Evolutionary conservation across 2,329 filamentous ascomycete species (phyloP), one percentile per base, ranked within the genome.

Genomic region (Neonectria faginata): DNA sequence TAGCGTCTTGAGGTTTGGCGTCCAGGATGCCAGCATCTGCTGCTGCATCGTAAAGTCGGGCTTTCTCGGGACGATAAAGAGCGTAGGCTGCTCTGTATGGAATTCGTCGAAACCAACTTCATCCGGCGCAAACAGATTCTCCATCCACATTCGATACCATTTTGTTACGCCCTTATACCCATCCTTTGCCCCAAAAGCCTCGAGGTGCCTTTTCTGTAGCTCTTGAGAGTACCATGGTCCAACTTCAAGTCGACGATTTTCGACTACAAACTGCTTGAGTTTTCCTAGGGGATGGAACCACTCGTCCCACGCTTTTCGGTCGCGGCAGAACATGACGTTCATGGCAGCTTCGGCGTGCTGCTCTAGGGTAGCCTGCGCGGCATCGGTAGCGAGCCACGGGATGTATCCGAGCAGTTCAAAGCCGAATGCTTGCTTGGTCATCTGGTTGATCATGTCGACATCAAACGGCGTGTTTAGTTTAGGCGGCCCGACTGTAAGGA

Each of bases 1-100:
- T 9, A 73, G 75, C 18, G 80, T 78, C 1, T 79, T 81, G 47
- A 85, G 67, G 8, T 82, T 57, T 0, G 65, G 54, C 1, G 70
- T 27, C 76, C 76, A 78, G 6, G 67, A 59, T 10, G 66, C 60
- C 1, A 77, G 27, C 70, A 77, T 74, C n/a, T 73, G 63, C 9
- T 60, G 33, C 48, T 75, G 75, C 47, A 56, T 14, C 7, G 65
- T 60, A 3, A 65, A 67, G 0, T 58, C 58, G 0, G 72, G 68
- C 5, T 69, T 65, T 7, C 50, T 54, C 4, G 72, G 68, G 0
- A 64, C 69, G 5, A 78, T 55, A 39, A 77, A 69, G 3, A 77
- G 61, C 2, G 64, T 59, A 3, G 75, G 66, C 7, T 73, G 69
- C 4, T 57, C 16, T 25, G 72, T 62, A 18, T 62, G 39, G 5